Percentiles rank a stretch among this genome's conserved stretches.
These are phyloP conservation scores for Anthoceros angustus DNA, from an alignment of 225 moss, liverwort and hornwort genomes.

Conservation along the genomic window DNA sequence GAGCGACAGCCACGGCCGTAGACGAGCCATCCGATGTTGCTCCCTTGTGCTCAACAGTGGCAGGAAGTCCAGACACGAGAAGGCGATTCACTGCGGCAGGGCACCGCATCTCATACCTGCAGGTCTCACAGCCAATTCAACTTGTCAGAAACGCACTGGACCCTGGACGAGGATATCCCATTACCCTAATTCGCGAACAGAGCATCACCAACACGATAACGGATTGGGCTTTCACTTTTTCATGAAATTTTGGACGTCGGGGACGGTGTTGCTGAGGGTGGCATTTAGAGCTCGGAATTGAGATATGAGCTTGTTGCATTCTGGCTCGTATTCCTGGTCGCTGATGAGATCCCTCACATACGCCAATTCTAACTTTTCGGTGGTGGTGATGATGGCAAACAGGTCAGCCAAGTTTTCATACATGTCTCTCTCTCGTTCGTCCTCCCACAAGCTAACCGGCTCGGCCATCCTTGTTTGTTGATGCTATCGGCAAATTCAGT, in stretches of 20 bases:
- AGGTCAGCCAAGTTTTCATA: conserved; percentile 91
- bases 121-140: no score
- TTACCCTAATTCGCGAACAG: no score
- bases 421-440: conserved; percentile 54
- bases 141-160: no score
- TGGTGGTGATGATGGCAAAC: conserved; percentile 91
- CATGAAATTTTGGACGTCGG: conserved; percentile 81
- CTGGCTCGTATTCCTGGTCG: conserved; percentile 87
- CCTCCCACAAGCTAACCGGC: conserved; percentile 64
- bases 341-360: conserved; percentile 94
- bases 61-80: conserved; percentile 79
- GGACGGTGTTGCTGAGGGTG: conserved; percentile 65
- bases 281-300: conserved; percentile 87
- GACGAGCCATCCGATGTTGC: conserved; percentile 67
- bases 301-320: conserved; percentile 81
- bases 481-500: no score
- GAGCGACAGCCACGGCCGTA: conserved; percentile 80
- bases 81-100: conserved; percentile 85
- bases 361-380: conserved; percentile 88
- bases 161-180: no score
- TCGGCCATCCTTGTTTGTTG: no score
- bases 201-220: no score
- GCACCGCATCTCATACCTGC: conserved; percentile 63
- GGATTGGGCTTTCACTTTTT: conserved; percentile 15
- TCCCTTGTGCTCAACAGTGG: conserved; percentile 77